Evolutionary conservation across 129 eudicot species (phyloP).

Genomic region (Logfia minima): DNA sequence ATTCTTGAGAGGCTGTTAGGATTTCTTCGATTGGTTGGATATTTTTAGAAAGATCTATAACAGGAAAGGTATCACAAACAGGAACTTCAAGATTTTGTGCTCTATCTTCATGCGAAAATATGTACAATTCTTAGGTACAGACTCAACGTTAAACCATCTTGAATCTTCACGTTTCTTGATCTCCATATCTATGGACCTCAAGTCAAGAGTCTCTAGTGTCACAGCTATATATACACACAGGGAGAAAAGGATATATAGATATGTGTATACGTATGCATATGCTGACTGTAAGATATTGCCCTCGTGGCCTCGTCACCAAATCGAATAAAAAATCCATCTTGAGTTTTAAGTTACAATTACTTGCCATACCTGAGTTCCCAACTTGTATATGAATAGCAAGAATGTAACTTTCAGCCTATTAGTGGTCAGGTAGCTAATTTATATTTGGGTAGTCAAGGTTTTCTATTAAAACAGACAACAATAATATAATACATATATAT

Average conservation of each 20-base stretch:
- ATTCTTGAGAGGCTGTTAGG: conserved; percentile 25
- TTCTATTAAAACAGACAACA: conserved; percentile 19
- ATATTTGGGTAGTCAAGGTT: not conserved
- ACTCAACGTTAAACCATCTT: conserved; percentile 25
- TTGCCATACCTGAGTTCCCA: too few relatives aligned
- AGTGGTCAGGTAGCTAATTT: not conserved
- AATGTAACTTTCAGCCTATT: not conserved
- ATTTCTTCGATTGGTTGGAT: conserved; percentile 10
- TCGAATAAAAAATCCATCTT: too few relatives aligned
- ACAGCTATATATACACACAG: too few relatives aligned
- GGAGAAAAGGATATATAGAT: too few relatives aligned
- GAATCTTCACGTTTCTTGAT: conserved; percentile 29
- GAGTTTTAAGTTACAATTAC: too few relatives aligned
- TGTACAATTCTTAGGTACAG: conserved; percentile 35
- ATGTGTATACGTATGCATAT: too few relatives aligned
- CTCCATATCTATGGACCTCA: not conserved
- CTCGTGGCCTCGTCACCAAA: too few relatives aligned
- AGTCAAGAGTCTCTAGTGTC: not conserved
- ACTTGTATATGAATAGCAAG: not conserved
- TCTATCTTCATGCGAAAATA: conserved; percentile 26
- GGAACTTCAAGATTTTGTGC: conserved; percentile 25
- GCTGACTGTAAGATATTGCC: too few relatives aligned
- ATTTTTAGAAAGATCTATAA: conserved; percentile 29
- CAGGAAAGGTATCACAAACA: conserved; percentile 20
- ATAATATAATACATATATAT: conserved; percentile 14